Percentiles rank a stretch among this genome's conserved stretches.
phyloP scores from a whole-genome alignment of 305 asterid genomes.

The Solanum hybrid region DNA sequence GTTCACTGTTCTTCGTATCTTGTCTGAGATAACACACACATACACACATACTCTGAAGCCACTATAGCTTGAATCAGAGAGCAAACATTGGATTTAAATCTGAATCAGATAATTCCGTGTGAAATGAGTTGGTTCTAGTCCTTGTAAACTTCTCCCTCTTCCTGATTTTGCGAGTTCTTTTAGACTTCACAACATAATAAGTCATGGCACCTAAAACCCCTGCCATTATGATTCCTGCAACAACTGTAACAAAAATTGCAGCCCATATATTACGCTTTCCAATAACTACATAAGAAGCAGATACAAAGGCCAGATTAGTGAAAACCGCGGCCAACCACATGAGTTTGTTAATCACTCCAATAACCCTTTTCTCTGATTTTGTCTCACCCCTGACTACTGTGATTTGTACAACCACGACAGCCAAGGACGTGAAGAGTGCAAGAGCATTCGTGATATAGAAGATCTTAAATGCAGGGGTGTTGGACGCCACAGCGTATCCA shows the following conservation, averaged over 20 bases:
- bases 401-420: slow-evolving; percentile 69
- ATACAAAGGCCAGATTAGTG: slow-evolving; percentile 58
- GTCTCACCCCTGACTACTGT: slow-evolving; percentile 67
- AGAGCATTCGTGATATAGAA: slow-evolving; percentile 54
- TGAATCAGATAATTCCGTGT: slow-evolving; percentile 34
- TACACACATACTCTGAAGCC: neutral
- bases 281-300: slow-evolving; percentile 55
- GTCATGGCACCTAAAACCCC: slow-evolving; percentile 64
- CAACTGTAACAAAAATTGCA: slow-evolving; percentile 52
- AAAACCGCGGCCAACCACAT: slow-evolving; percentile 80
- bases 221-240: slow-evolving; percentile 51
- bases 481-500: slow-evolving; percentile 40
- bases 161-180: slow-evolving; percentile 35
- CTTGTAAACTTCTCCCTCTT: slow-evolving; percentile 43
- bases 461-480: slow-evolving; percentile 34
- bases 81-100: slow-evolving; percentile 63
- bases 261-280: slow-evolving; percentile 50
- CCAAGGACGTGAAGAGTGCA: slow-evolving; percentile 67
- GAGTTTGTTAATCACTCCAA: slow-evolving; percentile 56
- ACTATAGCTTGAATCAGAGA: slow-evolving; percentile 22
- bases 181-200: slow-evolving; percentile 54
- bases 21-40: neutral
- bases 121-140: slow-evolving; percentile 21
- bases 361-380: slow-evolving; percentile 60
- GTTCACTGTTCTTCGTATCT: neutral